Conservation (phyloP, 176 grass and related monocot genomes). For the Lolium rigidum region DNA sequence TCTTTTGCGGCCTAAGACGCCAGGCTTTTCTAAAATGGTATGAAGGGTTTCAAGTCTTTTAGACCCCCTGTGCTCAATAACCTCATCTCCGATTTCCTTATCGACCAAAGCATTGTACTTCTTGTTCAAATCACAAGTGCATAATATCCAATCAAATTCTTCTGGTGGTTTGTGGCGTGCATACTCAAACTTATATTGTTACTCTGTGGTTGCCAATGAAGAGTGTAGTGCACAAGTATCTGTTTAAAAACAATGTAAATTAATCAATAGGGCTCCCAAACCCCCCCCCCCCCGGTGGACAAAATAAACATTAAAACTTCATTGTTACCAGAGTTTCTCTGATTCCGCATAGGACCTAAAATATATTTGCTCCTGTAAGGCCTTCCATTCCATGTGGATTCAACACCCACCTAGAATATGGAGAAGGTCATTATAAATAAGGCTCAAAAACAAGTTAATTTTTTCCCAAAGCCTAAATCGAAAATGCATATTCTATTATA, state of each 20-base stretch:
- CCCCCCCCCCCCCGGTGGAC: neutral
- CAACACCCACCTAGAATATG: neutral
- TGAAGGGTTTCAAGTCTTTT: neutral
- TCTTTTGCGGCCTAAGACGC: neutral
- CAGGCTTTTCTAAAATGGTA: neutral
- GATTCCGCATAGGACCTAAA: neutral
- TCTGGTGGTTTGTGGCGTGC: neutral
- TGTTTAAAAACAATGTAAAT: neutral
- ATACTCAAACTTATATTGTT: neutral
- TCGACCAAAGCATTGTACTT: neutral
- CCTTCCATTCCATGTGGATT: neutral
- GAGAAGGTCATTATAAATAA: neutral
- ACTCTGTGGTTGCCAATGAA: neutral
- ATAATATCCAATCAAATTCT: neutral
- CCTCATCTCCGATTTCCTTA: neutral
- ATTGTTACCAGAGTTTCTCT: neutral
- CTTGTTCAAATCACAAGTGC: neutral
- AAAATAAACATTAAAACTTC: neutral
- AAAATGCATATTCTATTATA: neutral
- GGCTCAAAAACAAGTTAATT: neutral
- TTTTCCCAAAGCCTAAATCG: neutral
- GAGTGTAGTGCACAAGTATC: neutral
- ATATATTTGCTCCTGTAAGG: neutral
- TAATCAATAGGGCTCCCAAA: neutral
- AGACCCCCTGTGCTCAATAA: neutral